Evolutionary conservation across 1,139 yeast genomes (phyloP).

Genomic region (Yamadazyma mexicana): DNA sequence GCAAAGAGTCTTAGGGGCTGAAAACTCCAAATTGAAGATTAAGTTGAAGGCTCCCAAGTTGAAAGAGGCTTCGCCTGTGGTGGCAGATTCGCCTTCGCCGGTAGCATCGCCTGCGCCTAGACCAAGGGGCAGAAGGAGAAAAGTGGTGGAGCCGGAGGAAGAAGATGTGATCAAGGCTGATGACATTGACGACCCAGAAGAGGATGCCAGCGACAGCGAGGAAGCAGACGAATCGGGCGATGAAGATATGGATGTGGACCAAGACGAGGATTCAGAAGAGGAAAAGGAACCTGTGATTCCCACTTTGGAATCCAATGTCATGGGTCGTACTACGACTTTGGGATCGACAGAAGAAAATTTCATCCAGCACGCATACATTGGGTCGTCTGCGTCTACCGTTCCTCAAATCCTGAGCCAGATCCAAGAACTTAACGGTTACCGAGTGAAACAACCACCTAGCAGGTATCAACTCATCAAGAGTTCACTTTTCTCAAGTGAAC

Average conservation of each 20-base stretch:
- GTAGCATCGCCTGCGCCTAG: conserved; percentile 14
- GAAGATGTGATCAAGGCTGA: conserved; percentile 10
- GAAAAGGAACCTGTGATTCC: conserved; percentile 17
- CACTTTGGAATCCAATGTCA: conserved; percentile 18
- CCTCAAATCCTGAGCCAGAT: conserved; percentile 26
- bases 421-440: conserved; percentile 22
- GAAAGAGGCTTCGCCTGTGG: conserved; percentile 17
- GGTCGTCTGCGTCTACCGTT: conserved; percentile 35
- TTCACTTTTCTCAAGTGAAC: conserved; percentile 34
- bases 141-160: conserved; percentile 19
- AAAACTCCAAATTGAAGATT: too few species aligned
- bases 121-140: conserved; percentile 19
- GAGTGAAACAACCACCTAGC: conserved; percentile 14
- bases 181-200: conserved; percentile 17
- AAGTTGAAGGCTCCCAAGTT: conserved; percentile 20
- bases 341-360: conserved; percentile 29
- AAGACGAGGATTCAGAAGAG: conserved; percentile 13
- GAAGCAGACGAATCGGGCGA: conserved; percentile 20
- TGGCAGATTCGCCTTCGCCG: too few species aligned
- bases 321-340: conserved; percentile 32
- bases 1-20: conserved; percentile 8
- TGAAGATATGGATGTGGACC: conserved; percentile 17
- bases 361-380: conserved; percentile 37
- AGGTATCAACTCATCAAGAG: conserved; percentile 29
- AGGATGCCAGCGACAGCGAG: conserved; percentile 11